These are phyloP conservation scores for Lathyrus oleraceus DNA, from an alignment of 306 rosid species.

Conservation along the genomic window DNA sequence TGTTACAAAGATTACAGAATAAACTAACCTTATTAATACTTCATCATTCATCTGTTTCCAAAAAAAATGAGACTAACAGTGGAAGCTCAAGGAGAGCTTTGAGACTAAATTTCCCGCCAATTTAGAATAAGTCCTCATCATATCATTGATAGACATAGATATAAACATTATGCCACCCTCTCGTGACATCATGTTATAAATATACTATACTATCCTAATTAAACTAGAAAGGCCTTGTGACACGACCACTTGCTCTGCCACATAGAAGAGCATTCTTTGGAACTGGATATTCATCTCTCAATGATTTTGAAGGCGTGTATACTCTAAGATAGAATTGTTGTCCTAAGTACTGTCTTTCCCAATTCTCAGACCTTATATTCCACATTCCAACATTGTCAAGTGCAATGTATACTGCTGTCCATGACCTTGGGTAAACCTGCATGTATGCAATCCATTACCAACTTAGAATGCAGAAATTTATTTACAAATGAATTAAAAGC, in stretches of 20 bases:
- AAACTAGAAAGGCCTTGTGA: slow-evolving; percentile 58
- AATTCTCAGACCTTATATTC: slow-evolving; percentile 87
- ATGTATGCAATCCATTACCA: slow-evolving; percentile 18
- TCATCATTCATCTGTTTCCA: slow-evolving; percentile 19
- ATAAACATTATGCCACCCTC: slow-evolving; percentile 47
- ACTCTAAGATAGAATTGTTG: slow-evolving; percentile 92
- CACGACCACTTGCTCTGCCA: slow-evolving; percentile 82
- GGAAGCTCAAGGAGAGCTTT: slow-evolving; percentile 54
- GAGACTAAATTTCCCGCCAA: slow-evolving; percentile 21
- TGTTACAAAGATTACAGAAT: not conserved
- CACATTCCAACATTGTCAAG: slow-evolving; percentile 97
- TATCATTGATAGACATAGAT: not conserved
- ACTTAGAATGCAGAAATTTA: not conserved
- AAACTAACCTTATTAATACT: slow-evolving; percentile 13
- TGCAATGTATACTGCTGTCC: slow-evolving; percentile 89
- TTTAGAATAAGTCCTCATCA: slow-evolving; percentile 11
- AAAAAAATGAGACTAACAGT: slow-evolving; percentile 4
- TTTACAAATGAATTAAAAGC: not conserved
- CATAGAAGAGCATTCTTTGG: slow-evolving; percentile 87
- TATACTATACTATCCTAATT: not conserved
- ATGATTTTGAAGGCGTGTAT: slow-evolving; percentile 63
- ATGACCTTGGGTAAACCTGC: slow-evolving; percentile 80
- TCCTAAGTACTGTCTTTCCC: slow-evolving; percentile 95
- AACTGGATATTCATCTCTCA: slow-evolving; percentile 76
- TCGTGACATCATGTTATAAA: slow-evolving; percentile 51